These are phyloP conservation scores for Candolleomyces efflorescens DNA, from an alignment of 768 basidiomycete genomes.

Conservation along the genomic window DNA sequence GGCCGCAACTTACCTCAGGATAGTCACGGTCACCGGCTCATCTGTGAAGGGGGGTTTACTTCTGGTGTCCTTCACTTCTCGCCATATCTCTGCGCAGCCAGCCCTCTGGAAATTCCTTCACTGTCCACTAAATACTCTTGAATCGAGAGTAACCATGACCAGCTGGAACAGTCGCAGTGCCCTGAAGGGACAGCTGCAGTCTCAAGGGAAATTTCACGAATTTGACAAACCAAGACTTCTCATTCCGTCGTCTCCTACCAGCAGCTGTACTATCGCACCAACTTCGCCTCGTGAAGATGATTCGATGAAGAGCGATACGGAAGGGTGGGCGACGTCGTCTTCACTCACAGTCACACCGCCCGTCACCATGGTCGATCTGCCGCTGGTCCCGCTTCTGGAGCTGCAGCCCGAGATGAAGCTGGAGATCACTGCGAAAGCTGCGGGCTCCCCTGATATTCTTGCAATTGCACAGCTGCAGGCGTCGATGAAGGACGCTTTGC, in stretches of 20 bases:
- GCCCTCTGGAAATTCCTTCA: no score
- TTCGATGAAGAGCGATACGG: neutral
- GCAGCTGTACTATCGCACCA: neutral
- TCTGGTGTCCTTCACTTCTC: no score
- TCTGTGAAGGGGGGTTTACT: no score
- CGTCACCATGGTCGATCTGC: no score
- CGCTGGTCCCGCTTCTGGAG: neutral
- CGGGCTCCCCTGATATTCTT: slow-evolving; percentile 31
- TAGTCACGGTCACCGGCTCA: no score
- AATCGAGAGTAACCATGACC: neutral
- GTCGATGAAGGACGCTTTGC: slow-evolving; percentile 42
- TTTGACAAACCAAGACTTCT: neutral
- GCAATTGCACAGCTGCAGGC: slow-evolving; percentile 40
- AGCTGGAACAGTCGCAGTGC: neutral
- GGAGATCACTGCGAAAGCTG: slow-evolving; percentile 13
- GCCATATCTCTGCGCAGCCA: no score
- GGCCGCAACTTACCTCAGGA: no score
- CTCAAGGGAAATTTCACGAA: neutral
- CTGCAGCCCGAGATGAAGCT: neutral
- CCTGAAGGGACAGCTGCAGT: neutral
- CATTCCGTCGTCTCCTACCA: slow-evolving; percentile 1
- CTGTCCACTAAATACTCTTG: no score
- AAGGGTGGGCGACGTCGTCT: neutral
- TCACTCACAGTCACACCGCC: neutral
- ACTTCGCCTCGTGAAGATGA: neutral